Base-by-base conservation (phyloP, 176 grass and related monocot genomes). In the Rhynchospora tenuis region DNA sequence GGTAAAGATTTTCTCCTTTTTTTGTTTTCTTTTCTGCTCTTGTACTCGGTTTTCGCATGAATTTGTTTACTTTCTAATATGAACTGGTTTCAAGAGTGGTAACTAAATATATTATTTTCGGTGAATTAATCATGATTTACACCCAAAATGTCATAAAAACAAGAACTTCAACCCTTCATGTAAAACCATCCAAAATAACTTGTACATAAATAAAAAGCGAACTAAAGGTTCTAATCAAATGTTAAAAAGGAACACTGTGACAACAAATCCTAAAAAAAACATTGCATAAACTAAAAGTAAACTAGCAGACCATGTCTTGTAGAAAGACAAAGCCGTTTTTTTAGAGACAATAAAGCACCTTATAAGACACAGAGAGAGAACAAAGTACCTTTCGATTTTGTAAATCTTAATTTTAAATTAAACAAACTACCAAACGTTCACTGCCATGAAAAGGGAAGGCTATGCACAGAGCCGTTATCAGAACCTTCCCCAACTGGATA, bases 391-490 rank as follows among this genome's bases (percentile, higher is more conserved):
- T 47, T 45, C 14, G 20, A 81, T 81, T 81, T 62, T 57, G n/a
- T 59, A 81, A 64, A 64, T 48, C 58, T 31, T 46, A 81, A 81
- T 64, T 64, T 31, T 19, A 81, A 19, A 59, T 28, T 45, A 64
- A 64, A 46, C 33, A 81, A 62, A 26, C 57, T 64, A 81, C 19
- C 19, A 81, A 38, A 38, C 10, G 26, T 46, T 65, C 47, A 82
- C 80, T 82, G 80, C 80, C 80, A 82, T 50, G 80, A 82, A 82
- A 82, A 82, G 14, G 80, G 80, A 46, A 65, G 61, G 24, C 14
- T 29, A 29, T 65, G 61, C 20, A 22, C 61, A 22, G 57, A 64
- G 23, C 10, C 61, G n/a, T 50, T 82, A 3, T 62, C 57, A 51
- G 80, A 65, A 47, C 80, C 80, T 82, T 82, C 80, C 26, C 27